Base-by-base conservation (phyloP, 352 stramenopile species). In the Phytopythium vexans region DNA sequence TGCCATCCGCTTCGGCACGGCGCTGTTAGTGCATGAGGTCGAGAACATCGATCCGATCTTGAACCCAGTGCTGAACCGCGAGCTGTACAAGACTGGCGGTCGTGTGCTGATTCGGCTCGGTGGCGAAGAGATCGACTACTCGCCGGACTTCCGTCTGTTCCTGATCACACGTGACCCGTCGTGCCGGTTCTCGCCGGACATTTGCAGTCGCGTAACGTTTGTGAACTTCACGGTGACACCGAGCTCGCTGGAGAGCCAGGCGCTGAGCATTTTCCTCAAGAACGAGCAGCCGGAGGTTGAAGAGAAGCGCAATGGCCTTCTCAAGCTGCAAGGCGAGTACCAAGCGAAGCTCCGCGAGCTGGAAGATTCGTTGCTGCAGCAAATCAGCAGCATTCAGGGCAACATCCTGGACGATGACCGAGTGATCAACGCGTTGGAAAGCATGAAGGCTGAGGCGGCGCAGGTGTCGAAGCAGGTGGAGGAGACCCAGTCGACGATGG, bases 171-270 rank as follows among this genome's bases (percentile, higher is more conserved):
- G 98, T 60, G 97, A 99, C 64, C 90, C 96, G 41, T 96, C 89
- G 6, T 98, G 97, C 32, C 92, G 96, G 34, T 97, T 99, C 45
- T 97, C 97, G 6, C 97, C 97, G n/a, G 98, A 99, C 67, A 92
- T 99, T 52, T 99, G 96, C 66, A 99, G 94, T 45, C 94, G 97
- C 37, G 97, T 99, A 33, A 99, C 97, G 12, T 90, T 99, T 57
- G 88, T 99, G 12, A 99, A 99, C 74, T 99, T 99, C 62, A 99
- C 97, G 6, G 95, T 99, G 39, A 99, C 97, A 9, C 96, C 96
- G 8, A 98, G 92, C 33, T 99, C 96, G n/a, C 74, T 99, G 27
- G 86, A 99, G 58, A 97, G 87, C 54, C 97, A 99, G 66, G 96
- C 90, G 69, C 65, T 99, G 33, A 98, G 89, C 49, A 80, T 95